Percentiles rank a stretch among this genome's conserved stretches.
phyloP scores from a whole-genome alignment of 1,284 basidiomycete species.

The Peniophora sp. region DNA sequence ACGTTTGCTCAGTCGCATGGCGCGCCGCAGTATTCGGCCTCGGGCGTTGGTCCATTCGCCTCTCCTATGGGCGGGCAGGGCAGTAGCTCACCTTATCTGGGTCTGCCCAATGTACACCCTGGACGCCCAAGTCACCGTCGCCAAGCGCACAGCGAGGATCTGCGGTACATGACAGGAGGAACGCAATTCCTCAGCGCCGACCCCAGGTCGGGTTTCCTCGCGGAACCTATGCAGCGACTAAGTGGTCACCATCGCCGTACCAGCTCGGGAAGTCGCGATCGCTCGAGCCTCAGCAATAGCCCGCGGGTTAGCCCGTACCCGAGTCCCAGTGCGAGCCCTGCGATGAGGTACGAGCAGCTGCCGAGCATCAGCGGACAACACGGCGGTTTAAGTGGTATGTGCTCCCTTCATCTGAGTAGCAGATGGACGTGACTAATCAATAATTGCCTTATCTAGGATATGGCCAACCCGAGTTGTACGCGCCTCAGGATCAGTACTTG shows the following conservation, averaged over 20 bases:
- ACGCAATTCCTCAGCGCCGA: constrained; percentile 20
- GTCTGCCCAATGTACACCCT: too few relatives aligned
- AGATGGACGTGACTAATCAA: too few relatives aligned
- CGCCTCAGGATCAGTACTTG: too few relatives aligned
- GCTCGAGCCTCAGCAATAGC: constrained; percentile 23
- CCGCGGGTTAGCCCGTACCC: constrained; percentile 46
- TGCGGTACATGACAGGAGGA: constrained; percentile 22
- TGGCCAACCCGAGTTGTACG: too few relatives aligned
- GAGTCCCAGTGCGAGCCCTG: constrained; percentile 44
- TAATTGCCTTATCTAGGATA: too few relatives aligned
- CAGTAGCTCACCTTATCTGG: too few relatives aligned
- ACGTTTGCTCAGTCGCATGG: constrained; percentile 19
- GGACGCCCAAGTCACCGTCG: constrained; percentile 16
- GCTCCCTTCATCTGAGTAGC: too few relatives aligned
- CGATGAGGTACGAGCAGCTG: constrained; percentile 19
- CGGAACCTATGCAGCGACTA: constrained; percentile 4
- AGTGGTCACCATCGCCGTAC: constrained; percentile 48
- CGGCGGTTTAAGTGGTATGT: constrained; percentile 2
- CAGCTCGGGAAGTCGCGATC: constrained; percentile 50
- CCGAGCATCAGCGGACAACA: constrained; percentile 16
- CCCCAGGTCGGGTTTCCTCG: constrained; percentile 32
- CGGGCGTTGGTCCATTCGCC: too few relatives aligned
- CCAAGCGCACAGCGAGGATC: constrained; percentile 41
- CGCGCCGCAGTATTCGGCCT: neutral
- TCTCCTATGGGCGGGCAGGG: too few relatives aligned